Conservation (phyloP, 352 stramenopile genomes). For the Albugo laibachii region DNA sequence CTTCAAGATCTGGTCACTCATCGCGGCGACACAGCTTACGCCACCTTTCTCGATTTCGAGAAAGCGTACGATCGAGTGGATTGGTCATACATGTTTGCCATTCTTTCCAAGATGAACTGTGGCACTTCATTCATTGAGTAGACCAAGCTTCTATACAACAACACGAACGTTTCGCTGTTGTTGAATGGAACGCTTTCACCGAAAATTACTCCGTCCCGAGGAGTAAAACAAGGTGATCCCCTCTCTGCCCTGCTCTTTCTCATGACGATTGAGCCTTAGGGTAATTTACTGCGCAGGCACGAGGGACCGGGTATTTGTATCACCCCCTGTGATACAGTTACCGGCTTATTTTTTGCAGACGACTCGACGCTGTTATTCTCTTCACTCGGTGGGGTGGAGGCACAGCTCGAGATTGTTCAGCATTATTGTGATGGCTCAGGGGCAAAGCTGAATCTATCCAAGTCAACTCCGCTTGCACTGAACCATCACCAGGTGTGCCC, state of each 20-base stretch:
- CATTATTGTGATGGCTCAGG: conserved; percentile 3
- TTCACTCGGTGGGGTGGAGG: conserved; percentile 1
- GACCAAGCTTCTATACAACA: conserved; percentile 5
- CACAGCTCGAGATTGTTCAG: conserved; percentile 4
- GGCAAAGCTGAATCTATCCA: conserved; percentile 4
- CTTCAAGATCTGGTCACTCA: conserved; percentile 5
- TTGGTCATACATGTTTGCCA: conserved; percentile 4
- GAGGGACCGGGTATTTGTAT: not conserved
- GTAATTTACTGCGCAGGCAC: conserved; percentile 1
- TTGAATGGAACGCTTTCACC: conserved; percentile 8
- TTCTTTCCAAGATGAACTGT: conserved; percentile 7
- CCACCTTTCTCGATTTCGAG: not conserved
- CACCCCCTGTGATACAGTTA: not conserved
- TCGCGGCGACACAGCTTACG: not conserved
- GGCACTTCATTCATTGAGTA: conserved; percentile 2
- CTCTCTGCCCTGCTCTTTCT: conserved; percentile 8
- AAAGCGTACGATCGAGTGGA: conserved; percentile 4
- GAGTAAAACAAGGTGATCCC: conserved; percentile 6
- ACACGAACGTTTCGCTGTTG: conserved; percentile 1
- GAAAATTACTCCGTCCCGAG: conserved; percentile 4
- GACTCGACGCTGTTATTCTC: conserved; percentile 4
- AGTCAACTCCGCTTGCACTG: conserved; percentile 4
- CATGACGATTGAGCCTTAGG: conserved; percentile 2
- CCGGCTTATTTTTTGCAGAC: conserved; percentile 5
- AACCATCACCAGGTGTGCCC: conserved; percentile 1